Conservation (phyloP, 2,329 filamentous ascomycete species). For the Talaromyces albobiverticillius region DNA sequence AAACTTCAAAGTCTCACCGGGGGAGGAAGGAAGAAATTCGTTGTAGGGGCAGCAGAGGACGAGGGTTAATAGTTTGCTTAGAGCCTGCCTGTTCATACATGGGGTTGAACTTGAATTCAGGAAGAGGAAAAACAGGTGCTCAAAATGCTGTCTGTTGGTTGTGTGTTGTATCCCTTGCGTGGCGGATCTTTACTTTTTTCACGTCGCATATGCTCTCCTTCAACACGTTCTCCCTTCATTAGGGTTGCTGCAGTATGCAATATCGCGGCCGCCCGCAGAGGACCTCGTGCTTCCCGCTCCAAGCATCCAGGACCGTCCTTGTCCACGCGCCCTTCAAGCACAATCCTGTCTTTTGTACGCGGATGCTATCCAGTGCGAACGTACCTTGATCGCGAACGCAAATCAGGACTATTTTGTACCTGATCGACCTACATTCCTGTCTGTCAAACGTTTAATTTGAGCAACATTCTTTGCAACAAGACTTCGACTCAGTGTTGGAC, state of each 20-base stretch:
- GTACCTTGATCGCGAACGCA: constrained; percentile 26
- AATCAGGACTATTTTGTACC: constrained; percentile 16
- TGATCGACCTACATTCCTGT: constrained; percentile 32
- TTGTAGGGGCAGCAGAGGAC: constrained; percentile 68
- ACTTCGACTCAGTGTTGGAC: constrained; percentile 22
- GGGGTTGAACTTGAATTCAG: constrained; percentile 26
- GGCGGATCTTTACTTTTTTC: constrained; percentile 15
- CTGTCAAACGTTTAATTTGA: constrained; percentile 23
- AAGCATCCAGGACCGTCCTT: constrained; percentile 7
- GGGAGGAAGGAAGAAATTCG: constrained; percentile 80
- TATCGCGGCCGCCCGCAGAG: constrained; percentile 19
- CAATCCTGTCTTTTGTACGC: not conserved
- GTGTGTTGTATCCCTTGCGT: constrained; percentile 33
- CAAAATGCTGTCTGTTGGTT: constrained; percentile 7
- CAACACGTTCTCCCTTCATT: constrained; percentile 32
- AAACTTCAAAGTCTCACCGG: constrained; percentile 84
- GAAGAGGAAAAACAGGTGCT: constrained; percentile 16
- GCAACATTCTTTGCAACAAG: constrained; percentile 29
- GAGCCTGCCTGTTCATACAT: constrained; percentile 21
- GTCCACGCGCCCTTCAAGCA: constrained; percentile 15
- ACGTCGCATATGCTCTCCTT: constrained; percentile 16
- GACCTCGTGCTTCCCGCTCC: constrained; percentile 26
- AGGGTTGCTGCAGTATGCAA: constrained; percentile 18
- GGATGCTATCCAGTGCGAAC: constrained; percentile 4
- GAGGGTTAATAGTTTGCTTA: constrained; percentile 39